These are phyloP conservation scores for Guillardia theta DNA, from an alignment of 78 protist genomes.

Conservation along the genomic window DNA sequence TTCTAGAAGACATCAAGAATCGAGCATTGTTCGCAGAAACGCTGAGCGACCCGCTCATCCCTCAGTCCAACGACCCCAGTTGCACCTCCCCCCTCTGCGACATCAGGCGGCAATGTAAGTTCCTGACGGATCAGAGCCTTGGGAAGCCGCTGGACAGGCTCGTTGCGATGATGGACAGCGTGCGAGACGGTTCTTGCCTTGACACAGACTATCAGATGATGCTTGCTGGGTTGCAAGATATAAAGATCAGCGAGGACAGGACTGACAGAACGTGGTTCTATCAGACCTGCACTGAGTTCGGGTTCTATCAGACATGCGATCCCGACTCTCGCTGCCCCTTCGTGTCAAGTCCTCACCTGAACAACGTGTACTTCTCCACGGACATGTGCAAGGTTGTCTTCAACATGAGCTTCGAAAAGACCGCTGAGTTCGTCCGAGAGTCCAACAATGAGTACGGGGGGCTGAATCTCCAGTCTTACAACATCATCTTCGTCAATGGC, in stretches of 20 bases:
- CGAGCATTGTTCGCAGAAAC: not conserved
- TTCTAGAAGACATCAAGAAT: not conserved
- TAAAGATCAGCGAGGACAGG: not conserved
- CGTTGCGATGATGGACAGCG: not conserved
- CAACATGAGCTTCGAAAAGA: no score
- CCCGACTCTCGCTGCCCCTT: not conserved
- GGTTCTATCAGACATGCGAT: conserved; percentile 63
- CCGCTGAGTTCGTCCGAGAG: not conserved
- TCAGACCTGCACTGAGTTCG: conserved; percentile 69
- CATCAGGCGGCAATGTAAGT: conserved; percentile 30
- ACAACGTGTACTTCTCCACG: not conserved
- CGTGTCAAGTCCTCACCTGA: not conserved
- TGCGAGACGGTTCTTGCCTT: not conserved
- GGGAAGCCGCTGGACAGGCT: not conserved
- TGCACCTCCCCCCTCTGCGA: conserved; percentile 47
- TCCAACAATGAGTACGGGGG: conserved; percentile 71
- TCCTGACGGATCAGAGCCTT: conserved; percentile 19
- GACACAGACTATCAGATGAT: not conserved
- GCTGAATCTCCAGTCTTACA: conserved; percentile 46
- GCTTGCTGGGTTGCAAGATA: not conserved
- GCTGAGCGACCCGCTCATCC: not conserved
- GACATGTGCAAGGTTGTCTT: not conserved
- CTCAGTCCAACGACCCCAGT: conserved; percentile 58
- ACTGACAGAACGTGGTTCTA: conserved; percentile 54
- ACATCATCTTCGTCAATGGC: conserved; percentile 58